Evolutionary conservation across 208 protist genomes (phyloP), one percentile per base, ranked within the genome.

Genomic region (Trypanosoma scelopori): DNA sequence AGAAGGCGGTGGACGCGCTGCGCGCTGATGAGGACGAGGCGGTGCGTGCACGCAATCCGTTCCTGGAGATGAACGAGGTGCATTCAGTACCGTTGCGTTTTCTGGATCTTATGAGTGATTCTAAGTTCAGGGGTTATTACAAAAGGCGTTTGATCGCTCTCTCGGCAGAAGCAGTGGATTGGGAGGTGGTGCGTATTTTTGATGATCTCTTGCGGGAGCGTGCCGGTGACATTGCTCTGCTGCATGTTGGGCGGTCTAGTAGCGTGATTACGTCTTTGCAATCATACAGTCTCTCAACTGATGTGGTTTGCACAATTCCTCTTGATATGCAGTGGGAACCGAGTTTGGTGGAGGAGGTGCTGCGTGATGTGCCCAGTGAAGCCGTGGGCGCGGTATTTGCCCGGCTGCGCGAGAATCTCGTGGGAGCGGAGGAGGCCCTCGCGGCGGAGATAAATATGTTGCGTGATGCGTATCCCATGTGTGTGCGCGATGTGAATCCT

Each of bases 131-230:
- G 30, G 68, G 68, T 16, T 88, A 86, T 43, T 68, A 76, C 60
- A 53, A 58, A n/a, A 77, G 76, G 55, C 78, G 85, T 65, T 23
- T 83, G 50, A 50, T 50, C 42, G 61, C 69, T 7, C 47, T 91
- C 15, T 45, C 78, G 6, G 74, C 61, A 52, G 74, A 81, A 42
- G 55, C 67, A 1, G 74, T 88, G 5, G 85, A 91, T 53, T 69
- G 73, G 15, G 80, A 86, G 50, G 64, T 69, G 27, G 70, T 87
- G 7, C 79, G 73, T 66, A 80, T 85, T 43, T 88, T 79, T 70
- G 82, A 88, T 46, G 79, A 88, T 46, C 52, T 88, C 47, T 72
- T 91, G 30, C 71, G 82, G 15, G 85, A 86, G 56, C 64, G 65
- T 20, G 84, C 79, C 2, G 69, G 73, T 46, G n/a, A 53, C 6